Conservation (phyloP, 495 filamentous ascomycete genomes). For the Achaetomiella virescens region DNA sequence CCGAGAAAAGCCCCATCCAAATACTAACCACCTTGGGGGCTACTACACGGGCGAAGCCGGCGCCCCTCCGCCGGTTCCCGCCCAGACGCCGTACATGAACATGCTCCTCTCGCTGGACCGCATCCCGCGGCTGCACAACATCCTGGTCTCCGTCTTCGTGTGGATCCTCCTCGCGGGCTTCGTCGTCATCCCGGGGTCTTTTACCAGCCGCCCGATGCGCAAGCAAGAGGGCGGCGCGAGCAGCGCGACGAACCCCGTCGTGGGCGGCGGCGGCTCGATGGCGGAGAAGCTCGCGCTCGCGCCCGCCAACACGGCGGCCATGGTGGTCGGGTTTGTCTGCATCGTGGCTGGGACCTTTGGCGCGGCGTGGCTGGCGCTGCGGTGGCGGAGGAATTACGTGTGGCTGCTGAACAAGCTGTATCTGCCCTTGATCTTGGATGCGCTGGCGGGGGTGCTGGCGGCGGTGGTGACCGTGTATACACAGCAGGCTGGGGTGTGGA, state of each 20-base stretch:
- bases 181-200: slow-evolving; percentile 37
- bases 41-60: not conserved
- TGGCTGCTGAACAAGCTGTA: slow-evolving; percentile 43
- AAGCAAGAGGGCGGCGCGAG: not conserved
- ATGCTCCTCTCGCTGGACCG: slow-evolving; percentile 36
- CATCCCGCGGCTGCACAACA: slow-evolving; percentile 33
- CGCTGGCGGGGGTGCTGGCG: slow-evolving; percentile 41
- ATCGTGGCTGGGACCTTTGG: slow-evolving; percentile 23
- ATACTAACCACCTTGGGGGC: not conserved
- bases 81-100: slow-evolving; percentile 32
- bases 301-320: slow-evolving; percentile 13
- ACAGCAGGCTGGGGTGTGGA: slow-evolving; percentile 40
- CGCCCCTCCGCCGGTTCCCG: not conserved
- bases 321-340: slow-evolving; percentile 24
- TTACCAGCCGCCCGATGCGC: slow-evolving; percentile 19
- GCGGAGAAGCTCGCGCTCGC: slow-evolving; percentile 9
- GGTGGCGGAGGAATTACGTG: slow-evolving; percentile 35
- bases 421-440: slow-evolving; percentile 39
- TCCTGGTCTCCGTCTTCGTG: slow-evolving; percentile 27
- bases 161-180: slow-evolving; percentile 39
- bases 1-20: not conserved
- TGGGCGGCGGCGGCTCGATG: slow-evolving; percentile 16
- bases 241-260: not conserved
- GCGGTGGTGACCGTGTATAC: slow-evolving; percentile 47
- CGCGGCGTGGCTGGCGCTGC: slow-evolving; percentile 19